A percentile compares a stretch with the other conserved stretches of the same genome.
Evolutionary conservation across 2,329 filamentous ascomycete genomes (phyloP).

Genomic region (Arachnomyces sp.): DNA sequence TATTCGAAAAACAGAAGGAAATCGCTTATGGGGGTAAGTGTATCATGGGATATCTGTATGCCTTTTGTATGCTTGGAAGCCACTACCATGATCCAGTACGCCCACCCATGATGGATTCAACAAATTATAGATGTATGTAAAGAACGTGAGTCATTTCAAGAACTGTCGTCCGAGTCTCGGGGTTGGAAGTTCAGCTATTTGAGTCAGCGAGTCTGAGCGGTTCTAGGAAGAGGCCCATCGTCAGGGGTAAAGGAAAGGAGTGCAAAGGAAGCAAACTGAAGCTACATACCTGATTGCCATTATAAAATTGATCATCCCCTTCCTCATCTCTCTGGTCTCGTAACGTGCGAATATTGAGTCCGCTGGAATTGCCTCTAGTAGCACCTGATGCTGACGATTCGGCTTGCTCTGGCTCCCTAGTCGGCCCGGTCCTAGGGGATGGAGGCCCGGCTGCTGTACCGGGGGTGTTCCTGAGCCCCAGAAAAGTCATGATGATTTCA

Average conservation of each 20-base stretch:
- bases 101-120: no score
- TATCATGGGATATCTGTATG: no score
- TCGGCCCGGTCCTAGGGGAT: slow-evolving; percentile 1
- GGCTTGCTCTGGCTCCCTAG: slow-evolving; percentile 2
- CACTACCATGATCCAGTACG: no score
- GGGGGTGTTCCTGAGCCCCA: slow-evolving; percentile 32
- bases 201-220: slow-evolving; percentile 7
- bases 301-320: slow-evolving; percentile 69
- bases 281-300: slow-evolving; percentile 74
- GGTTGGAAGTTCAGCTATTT: slow-evolving; percentile 61
- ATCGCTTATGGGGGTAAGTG: no score
- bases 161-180: slow-evolving; percentile 44
- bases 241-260: no score
- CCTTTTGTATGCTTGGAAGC: no score
- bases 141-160: no score
- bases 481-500: slow-evolving; percentile 35
- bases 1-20: no score
- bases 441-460: slow-evolving; percentile 11
- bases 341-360: slow-evolving; percentile 45
- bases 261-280: slow-evolving; percentile 5
- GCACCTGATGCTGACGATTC: slow-evolving; percentile 6
- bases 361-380: slow-evolving; percentile 12
- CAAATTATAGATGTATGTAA: no score
- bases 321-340: slow-evolving; percentile 48
- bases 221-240: no score